Base-by-base conservation (phyloP, 1,284 basidiomycete genomes). In the Papiliotrema laurentii region DNA sequence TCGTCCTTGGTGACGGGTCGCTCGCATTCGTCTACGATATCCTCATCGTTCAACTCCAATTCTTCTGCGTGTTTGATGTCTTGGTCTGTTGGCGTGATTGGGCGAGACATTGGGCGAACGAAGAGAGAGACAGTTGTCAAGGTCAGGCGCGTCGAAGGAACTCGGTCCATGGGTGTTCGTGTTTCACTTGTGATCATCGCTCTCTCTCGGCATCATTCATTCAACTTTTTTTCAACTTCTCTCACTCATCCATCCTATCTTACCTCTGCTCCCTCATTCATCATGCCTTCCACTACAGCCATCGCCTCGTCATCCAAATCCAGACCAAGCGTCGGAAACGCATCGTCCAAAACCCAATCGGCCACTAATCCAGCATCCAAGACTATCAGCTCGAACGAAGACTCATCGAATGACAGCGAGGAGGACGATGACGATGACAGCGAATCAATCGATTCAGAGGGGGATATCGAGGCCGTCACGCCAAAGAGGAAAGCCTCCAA, bases 401-500 rank as follows among this genome's bases (percentile, higher is more conserved):
- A n/a, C n/a, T n/a, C n/a, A n/a, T n/a, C n/a, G n/a, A n/a, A n/a
- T n/a, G n/a, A n/a, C 28, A n/a, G 21, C 21, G 45, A 35, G 24
- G 36, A 33, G 26, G 47, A 36, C 14, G 36, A 44, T 21, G 48
- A 51, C 18, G 49, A 31, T 14, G 19, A 19, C 6, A 7, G 4
- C 4, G 21, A 36, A 10, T 50, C 42, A 1, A 6, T 26, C 3
- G 61, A 61, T 34, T 58, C 55, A 26, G 63, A 65, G 13, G 60
- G 51, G 4, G 60, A 68, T 36, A 34, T 64, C 16, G 65, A 68
- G 39, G 47, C 38, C 33, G 48, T 63, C 10, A 39, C 45, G 16
- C 56, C 64, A 7, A 63, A 48, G 39, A 40, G 49, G 30, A 52
- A 45, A 14, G 24, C 31, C 9, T 30, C 25, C 26, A 45, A 21